Conservation (phyloP, 1,284 basidiomycete species). For the Boletus sp. region DNA sequence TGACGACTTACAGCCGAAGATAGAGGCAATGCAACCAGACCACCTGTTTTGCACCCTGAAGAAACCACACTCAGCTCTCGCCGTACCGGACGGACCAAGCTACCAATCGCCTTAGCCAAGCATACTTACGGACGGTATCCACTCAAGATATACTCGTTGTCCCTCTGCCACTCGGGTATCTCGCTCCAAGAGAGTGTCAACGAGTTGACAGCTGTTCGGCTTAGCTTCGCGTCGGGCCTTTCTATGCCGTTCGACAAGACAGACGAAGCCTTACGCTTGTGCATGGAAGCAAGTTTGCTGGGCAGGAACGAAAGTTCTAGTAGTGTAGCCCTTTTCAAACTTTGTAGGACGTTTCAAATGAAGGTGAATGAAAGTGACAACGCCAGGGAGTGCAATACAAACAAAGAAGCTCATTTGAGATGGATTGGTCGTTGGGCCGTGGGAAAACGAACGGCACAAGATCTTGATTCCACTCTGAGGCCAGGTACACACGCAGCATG, state of each 20-base stretch:
- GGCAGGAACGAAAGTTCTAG: not conserved
- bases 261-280: conserved; percentile 12
- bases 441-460: conserved; percentile 16
- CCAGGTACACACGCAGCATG: conserved; percentile 18
- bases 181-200: conserved; percentile 60
- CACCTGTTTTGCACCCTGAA: conserved; percentile 62
- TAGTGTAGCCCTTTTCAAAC: not conserved
- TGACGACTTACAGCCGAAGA: conserved; percentile 66
- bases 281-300: conserved; percentile 14
- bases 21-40: conserved; percentile 63
- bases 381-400: not conserved
- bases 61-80: conserved; percentile 5
- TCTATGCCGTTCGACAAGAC: conserved; percentile 9
- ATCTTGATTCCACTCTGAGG: conserved; percentile 30
- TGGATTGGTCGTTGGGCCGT: not conserved
- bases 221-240: conserved; percentile 1
- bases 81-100: conserved; percentile 8
- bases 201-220: not conserved
- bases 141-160: conserved; percentile 72
- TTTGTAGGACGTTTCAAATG: conserved; percentile 7
- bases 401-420: not conserved
- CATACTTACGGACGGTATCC: conserved; percentile 68
- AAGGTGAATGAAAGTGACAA: conserved; percentile 1
- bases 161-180: conserved; percentile 65
- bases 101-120: conserved; percentile 1